A percentile compares a stretch with the other conserved stretches of the same genome.
Conservation (phyloP, 441 rosid genomes). For the Monsonia emarginata region DNA sequence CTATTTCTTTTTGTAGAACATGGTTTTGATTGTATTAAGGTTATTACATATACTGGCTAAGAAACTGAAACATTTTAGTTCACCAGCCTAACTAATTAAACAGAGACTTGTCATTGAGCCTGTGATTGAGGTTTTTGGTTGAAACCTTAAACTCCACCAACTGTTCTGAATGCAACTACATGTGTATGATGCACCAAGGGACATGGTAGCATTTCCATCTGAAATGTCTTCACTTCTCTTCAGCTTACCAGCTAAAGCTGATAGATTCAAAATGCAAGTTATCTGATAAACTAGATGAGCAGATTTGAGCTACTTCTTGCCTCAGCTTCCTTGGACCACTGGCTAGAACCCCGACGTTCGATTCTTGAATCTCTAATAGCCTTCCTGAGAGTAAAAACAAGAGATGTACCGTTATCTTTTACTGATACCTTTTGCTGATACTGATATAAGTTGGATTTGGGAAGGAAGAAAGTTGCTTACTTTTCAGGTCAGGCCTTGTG, state of each 20-base stretch:
- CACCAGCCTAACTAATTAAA: too few relatives aligned
- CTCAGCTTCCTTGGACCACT: constrained; percentile 49
- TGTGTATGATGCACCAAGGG: too few relatives aligned
- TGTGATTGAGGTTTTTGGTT: neutral
- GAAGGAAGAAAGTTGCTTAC: constrained; percentile 23
- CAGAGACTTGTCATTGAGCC: too few relatives aligned
- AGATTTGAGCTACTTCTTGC: constrained; percentile 23
- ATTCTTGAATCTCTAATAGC: constrained; percentile 33
- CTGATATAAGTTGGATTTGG: neutral
- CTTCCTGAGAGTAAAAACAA: constrained; percentile 25
- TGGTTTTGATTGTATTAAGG: too few relatives aligned
- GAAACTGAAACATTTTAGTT: too few relatives aligned
- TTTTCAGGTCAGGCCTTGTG: constrained; percentile 53
- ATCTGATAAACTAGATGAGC: constrained; percentile 18
- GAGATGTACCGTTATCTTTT: neutral
- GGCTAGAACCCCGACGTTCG: constrained; percentile 55
- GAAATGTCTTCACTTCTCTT: neutral
- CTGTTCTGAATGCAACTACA: neutral
- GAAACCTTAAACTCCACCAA: neutral
- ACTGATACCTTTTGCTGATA: neutral
- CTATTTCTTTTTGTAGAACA: too few relatives aligned
- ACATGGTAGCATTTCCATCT: too few relatives aligned
- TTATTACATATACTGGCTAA: too few relatives aligned
- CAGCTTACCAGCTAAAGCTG: constrained; percentile 28
- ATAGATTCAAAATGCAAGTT: constrained; percentile 26